Evolutionary conservation across 2,329 filamentous ascomycete species (phyloP), one percentile per base, ranked within the genome.

Genomic region (Fusarium lateritium): DNA sequence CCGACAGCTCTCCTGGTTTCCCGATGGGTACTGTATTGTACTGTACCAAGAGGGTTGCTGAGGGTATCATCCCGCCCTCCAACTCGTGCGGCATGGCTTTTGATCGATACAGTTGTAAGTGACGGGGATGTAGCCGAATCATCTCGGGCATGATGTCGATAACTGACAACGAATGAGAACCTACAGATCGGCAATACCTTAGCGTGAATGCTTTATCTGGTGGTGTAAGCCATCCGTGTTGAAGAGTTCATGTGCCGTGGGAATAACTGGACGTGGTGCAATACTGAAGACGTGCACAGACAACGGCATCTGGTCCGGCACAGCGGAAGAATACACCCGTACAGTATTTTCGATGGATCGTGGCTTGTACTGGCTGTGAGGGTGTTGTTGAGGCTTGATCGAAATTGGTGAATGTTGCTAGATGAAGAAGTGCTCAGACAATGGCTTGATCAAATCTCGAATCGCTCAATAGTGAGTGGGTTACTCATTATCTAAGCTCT

Each of bases 21-120:
- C 31, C 31, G n/a, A 26, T n/a, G 24, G 21, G 13, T 11, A 15
- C 21, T n/a, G 36, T 19, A 22, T 9, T 13, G 11, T 15, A n/a
- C 22, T 38, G 17, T 28, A 50, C 36, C 40, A 15, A 8, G 47
- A 43, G 38, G 15, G 31, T 33, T 28, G 19, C 11, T 22, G 14
- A 33, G 24, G 22, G n/a, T 24, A 42, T 38, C 17, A 50, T 55
- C 21, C 34, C 22, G 26, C 26, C 33, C 11, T 33, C 19, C 19
- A 45, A 53, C 43, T 38, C 34, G 49, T 56, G 43, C 44, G 50
- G 55, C 40, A 51, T 64, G 42, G 43, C 47, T 55, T 62, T 39
- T 39, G n/a, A 22, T 56, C 21, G 33, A 40, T 51, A 42, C 33
- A 19, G 46, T 13, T 53, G 38, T 31, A 31, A 31, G 28, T 53